A percentile compares a stretch with the other conserved stretches of the same genome.
Evolutionary conservation across 768 basidiomycete species (phyloP).

Genomic region (Leccinum broughii): DNA sequence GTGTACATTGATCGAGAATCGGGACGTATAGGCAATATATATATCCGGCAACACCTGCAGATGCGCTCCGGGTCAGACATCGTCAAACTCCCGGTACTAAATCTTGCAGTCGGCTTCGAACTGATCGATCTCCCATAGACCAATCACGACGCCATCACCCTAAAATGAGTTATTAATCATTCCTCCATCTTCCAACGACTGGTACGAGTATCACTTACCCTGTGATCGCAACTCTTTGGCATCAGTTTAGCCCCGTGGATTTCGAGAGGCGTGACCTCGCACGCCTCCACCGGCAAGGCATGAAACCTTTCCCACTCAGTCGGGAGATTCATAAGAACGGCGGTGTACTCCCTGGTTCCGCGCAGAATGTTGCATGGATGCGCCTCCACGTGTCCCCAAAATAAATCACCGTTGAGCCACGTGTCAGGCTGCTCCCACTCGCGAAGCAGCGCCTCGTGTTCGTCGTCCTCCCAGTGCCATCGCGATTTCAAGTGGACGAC

Average conservation of each 20-base stretch:
- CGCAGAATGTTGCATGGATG: constrained; percentile 25
- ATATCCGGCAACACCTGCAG: too few relatives aligned
- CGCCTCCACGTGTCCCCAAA: constrained; percentile 19
- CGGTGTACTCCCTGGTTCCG: constrained; percentile 31
- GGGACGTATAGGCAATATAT: too few relatives aligned
- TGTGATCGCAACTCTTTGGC: constrained; percentile 25
- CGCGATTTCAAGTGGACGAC: neutral
- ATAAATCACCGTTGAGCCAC: constrained; percentile 23
- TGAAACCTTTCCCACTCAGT: constrained; percentile 12
- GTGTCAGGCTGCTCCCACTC: constrained; percentile 13
- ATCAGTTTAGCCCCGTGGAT: constrained; percentile 24
- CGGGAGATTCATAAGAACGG: constrained; percentile 31
- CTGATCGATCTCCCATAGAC: constrained; percentile 6
- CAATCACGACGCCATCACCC: constrained; percentile 24
- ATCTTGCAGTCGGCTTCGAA: neutral
- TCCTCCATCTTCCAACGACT: neutral
- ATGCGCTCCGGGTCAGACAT: too few relatives aligned
- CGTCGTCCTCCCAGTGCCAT: neutral
- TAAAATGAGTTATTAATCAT: neutral
- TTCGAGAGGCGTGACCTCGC: constrained; percentile 24
- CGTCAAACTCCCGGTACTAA: neutral
- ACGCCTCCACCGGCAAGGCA: constrained; percentile 22
- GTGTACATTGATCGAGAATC: too few relatives aligned
- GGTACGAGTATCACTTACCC: constrained; percentile 5
- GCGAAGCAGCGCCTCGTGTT: neutral